Conservation (phyloP, 495 filamentous ascomycete genomes). For the Friedmanniomyces endolithicus region DNA sequence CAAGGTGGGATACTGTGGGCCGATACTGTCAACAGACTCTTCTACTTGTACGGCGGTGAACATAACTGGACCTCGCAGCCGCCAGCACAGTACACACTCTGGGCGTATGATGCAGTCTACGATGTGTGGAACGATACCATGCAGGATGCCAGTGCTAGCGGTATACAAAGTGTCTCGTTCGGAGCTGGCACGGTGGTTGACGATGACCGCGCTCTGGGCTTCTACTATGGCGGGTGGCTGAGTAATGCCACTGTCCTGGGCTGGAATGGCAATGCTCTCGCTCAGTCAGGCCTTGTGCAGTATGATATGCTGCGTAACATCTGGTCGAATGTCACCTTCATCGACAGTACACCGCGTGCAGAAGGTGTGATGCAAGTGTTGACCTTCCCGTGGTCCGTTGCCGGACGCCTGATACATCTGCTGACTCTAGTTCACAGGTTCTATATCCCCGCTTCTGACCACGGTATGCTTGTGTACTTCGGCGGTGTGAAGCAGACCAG, state of each 20-base stretch:
- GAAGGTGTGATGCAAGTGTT: too few relatives aligned
- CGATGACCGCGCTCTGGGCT: slow-evolving; percentile 29
- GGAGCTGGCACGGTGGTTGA: slow-evolving; percentile 30
- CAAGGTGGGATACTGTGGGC: slow-evolving; percentile 32
- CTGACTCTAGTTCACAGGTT: slow-evolving; percentile 12
- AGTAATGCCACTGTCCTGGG: slow-evolving; percentile 34
- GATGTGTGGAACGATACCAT: slow-evolving; percentile 33
- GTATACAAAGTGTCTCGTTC: slow-evolving; percentile 26
- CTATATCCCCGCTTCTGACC: slow-evolving; percentile 41
- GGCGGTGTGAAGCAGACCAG: slow-evolving; percentile 34
- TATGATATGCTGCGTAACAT: slow-evolving; percentile 35
- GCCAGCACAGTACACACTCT: slow-evolving; percentile 29
- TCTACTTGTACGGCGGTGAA: slow-evolving; percentile 44
- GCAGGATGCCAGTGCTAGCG: slow-evolving; percentile 8
- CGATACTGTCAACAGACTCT: slow-evolving; percentile 40
- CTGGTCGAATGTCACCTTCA: slow-evolving; percentile 35
- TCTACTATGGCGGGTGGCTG: slow-evolving; percentile 40
- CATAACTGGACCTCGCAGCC: slow-evolving; percentile 29
- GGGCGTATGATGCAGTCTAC: slow-evolving; percentile 33
- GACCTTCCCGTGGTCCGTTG: too few relatives aligned
- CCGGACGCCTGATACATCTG: too few relatives aligned
- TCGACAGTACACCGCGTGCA: slow-evolving; percentile 33
- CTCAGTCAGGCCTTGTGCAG: slow-evolving; percentile 31
- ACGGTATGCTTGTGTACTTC: slow-evolving; percentile 41
- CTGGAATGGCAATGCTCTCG: slow-evolving; percentile 33